Percentiles rank a stretch among this genome's conserved stretches.
These are phyloP conservation scores for Friedmanniomyces endolithicus DNA, from an alignment of 495 filamentous ascomycete species.

Conservation along the genomic window DNA sequence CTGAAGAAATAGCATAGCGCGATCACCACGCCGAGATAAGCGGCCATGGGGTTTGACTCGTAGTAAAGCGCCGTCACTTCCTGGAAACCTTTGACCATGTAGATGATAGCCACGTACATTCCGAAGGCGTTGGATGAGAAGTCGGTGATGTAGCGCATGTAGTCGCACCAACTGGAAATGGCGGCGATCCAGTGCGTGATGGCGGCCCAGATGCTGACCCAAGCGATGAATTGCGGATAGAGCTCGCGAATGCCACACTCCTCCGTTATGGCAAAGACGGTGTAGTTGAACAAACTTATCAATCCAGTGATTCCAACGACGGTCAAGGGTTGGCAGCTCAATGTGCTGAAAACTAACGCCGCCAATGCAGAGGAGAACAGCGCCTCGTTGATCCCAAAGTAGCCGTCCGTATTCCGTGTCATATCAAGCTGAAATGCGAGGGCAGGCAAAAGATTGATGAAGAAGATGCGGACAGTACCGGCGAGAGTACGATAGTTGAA, in stretches of 20 bases:
- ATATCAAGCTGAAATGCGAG: constrained; percentile 37
- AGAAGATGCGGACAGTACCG: constrained; percentile 35
- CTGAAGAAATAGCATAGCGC: constrained; percentile 30
- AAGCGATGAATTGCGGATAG: constrained; percentile 31
- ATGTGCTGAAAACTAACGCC: constrained; percentile 31
- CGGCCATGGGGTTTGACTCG: constrained; percentile 14
- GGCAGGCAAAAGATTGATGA: constrained; percentile 37
- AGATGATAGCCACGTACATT: constrained; percentile 37
- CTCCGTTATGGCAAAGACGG: constrained; percentile 35
- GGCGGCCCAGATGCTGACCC: constrained; percentile 35
- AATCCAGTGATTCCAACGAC: constrained; percentile 30
- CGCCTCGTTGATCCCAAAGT: constrained; percentile 37
- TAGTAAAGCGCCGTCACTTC: constrained; percentile 26
- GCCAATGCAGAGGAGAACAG: constrained; percentile 35
- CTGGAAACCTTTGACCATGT: constrained; percentile 29
- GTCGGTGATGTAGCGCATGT: constrained; percentile 34
- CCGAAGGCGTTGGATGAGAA: constrained; percentile 36
- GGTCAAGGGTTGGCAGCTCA: constrained; percentile 27
- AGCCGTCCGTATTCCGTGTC: constrained; percentile 29
- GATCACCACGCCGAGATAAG: constrained; percentile 29
- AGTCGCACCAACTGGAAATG: constrained; percentile 33
- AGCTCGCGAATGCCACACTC: constrained; percentile 23
- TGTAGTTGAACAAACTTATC: constrained; percentile 35
- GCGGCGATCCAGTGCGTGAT: constrained; percentile 35
- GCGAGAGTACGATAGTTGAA: constrained; percentile 34